Base-by-base conservation (phyloP, 495 filamentous ascomycete species). In the Aspergillus cristatus region DNA sequence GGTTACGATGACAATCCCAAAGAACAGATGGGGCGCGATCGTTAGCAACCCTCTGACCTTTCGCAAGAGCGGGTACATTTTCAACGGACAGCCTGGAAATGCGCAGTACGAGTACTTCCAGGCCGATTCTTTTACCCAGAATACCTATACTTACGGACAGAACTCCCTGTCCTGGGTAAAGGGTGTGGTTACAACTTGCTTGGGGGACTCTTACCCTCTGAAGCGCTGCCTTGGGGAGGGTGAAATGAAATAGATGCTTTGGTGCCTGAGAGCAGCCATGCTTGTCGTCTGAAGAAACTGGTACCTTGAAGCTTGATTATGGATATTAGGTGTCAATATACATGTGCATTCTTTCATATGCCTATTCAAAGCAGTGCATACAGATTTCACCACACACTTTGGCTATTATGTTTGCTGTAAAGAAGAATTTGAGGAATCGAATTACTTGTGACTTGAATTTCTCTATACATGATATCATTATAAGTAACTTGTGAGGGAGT, bases 1-100 rank as follows among this genome's bases (percentile, higher is more conserved):
- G 35, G 44, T 35, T 7, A 47, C 44, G 14, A 42, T 47, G 44
- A 47, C 44, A 2, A 47, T 47, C 32, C 44, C 44, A 13, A 34
- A 38, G 29, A 39, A 42, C 40, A 38, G 17, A 32, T 47, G 44
- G 44, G 44, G 44, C 6, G 39, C 39, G 7, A 47, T 47, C 34
- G 39, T 47, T 7, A 47, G 44, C 26, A 47, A 47, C 39, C 44
- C 44, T 1, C 14, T 42, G 18, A 47, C 44, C 11, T 33, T 39
- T 24, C 44, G 44, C 2, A 34, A 38, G 14, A 18, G 35, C 2
- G 44, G 44, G 13, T 47, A 47, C 14, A 40, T 47, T 8, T 47
- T 39, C 32, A 42, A 13, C 8, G 44, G 44, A 12, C 11, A 34
- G 16, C 44, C 44, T 6, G 44, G 44, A 2, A 36, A 20, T 16